These are phyloP conservation scores for Sporothrix mexicana DNA, from an alignment of 2,329 filamentous ascomycete genomes.

Conservation along the genomic window DNA sequence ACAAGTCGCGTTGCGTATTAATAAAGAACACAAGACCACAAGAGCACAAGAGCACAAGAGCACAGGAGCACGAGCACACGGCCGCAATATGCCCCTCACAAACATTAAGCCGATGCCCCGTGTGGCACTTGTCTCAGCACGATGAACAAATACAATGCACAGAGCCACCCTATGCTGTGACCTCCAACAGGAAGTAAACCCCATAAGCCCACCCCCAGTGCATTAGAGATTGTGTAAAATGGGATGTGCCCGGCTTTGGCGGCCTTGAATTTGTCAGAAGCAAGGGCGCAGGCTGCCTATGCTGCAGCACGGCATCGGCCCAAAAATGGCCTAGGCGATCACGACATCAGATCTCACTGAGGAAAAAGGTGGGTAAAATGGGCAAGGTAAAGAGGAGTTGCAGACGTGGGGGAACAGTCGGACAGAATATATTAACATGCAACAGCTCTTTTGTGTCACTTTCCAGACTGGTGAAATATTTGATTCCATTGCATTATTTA, in stretches of 20 bases:
- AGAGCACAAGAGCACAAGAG: not conserved
- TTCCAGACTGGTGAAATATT: too few relatives aligned
- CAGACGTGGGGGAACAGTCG: not conserved
- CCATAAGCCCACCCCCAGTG: not conserved
- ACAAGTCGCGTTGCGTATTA: not conserved
- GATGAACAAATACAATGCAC: not conserved
- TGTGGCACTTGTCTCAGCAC: not conserved
- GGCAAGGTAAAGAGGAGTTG: not conserved
- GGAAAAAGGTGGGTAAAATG: not conserved
- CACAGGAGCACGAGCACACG: not conserved
- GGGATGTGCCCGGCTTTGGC: not conserved
- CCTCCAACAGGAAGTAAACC: not conserved
- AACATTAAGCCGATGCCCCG: not conserved
- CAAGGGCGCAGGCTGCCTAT: not conserved
- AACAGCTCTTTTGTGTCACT: too few relatives aligned
- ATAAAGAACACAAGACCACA: not conserved
- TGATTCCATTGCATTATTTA: too few relatives aligned
- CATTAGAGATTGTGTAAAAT: not conserved
- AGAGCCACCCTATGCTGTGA: not conserved
- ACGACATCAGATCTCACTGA: constrained; percentile 26
- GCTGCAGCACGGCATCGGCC: constrained; percentile 30
- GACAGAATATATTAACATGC: too few relatives aligned
- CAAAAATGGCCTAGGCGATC: constrained; percentile 30
- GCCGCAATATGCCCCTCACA: not conserved
- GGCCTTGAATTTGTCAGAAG: constrained; percentile 28